Percentiles rank a stretch among this genome's conserved stretches.
Evolutionary conservation across 2,329 filamentous ascomycete genomes (phyloP).

Genomic region (Alternaria solani): DNA sequence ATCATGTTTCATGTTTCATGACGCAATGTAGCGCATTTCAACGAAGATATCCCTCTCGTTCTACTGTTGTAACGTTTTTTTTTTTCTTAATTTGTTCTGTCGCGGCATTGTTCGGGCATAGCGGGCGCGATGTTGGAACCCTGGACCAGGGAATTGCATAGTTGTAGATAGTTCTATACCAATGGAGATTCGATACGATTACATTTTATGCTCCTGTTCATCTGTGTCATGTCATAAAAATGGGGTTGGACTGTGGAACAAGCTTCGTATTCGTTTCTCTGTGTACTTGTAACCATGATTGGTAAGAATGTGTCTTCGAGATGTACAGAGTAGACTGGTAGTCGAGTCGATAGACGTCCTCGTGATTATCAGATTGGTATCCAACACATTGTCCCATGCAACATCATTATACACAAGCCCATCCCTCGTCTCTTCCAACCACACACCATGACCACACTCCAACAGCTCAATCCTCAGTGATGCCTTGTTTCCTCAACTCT

Average conservation of each 20-base stretch:
- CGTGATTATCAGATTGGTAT: constrained; percentile 2
- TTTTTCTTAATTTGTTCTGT: not conserved
- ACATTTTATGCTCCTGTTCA: not conserved
- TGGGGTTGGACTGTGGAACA: not conserved
- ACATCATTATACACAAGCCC: not conserved
- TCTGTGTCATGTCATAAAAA: not conserved
- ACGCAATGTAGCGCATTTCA: constrained; percentile 7
- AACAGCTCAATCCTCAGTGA: constrained; percentile 28
- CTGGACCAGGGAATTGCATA: not conserved
- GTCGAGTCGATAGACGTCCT: not conserved
- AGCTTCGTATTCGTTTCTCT: not conserved
- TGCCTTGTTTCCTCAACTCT: constrained; percentile 53
- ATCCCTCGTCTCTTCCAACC: not conserved
- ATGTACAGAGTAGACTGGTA: not conserved
- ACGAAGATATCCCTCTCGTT: constrained; percentile 6
- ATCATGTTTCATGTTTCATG: constrained; percentile 7
- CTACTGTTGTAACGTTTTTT: not conserved
- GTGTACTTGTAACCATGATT: not conserved
- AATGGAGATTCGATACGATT: not conserved
- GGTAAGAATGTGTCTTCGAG: not conserved
- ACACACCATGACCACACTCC: not conserved
- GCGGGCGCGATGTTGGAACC: not conserved
- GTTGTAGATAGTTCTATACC: not conserved
- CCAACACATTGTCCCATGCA: not conserved
- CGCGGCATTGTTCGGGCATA: not conserved